phyloP scores from a whole-genome alignment of 208 protist genomes.

The Leishmania aethiopica region DNA sequence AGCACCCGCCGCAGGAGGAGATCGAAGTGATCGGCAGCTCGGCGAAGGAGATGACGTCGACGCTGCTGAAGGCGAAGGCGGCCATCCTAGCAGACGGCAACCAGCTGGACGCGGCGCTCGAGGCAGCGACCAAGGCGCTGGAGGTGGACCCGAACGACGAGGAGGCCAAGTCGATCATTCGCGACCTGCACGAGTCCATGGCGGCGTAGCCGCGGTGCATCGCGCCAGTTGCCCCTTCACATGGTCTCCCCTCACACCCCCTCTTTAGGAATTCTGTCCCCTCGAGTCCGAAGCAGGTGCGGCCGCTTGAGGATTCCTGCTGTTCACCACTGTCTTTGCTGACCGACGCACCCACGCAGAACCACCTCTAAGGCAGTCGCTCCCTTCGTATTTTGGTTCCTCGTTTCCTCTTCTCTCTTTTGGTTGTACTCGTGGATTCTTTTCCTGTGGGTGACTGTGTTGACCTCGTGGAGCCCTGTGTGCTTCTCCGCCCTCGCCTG shows the following conservation, averaged over 20 bases:
- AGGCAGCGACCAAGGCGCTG: constrained; percentile 59
- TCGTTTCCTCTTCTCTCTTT: too few species aligned
- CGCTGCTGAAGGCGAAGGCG: constrained; percentile 87
- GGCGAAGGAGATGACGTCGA: constrained; percentile 49
- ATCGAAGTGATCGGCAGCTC: constrained; percentile 65
- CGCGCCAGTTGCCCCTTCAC: neutral
- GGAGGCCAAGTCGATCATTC: constrained; percentile 68
- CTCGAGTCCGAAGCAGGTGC: neutral
- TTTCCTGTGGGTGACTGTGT: too few species aligned
- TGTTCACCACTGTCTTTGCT: neutral
- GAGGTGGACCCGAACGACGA: constrained; percentile 65
- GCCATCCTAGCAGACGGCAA: constrained; percentile 87
- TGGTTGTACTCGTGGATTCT: too few species aligned
- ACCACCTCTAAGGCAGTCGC: too few species aligned
- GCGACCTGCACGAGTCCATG: constrained; percentile 62
- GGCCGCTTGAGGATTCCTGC: neutral
- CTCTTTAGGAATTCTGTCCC: neutral
- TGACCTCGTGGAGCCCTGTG: too few species aligned
- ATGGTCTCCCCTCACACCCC: neutral
- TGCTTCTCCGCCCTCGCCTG: neutral
- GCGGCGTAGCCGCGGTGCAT: neutral
- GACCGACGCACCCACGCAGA: too few species aligned
- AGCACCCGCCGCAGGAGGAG: constrained; percentile 82
- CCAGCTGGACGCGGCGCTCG: constrained; percentile 66
- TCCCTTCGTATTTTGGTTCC: too few species aligned